These are phyloP conservation scores for Kluyveromyces starmeri DNA, from an alignment of 805 yeast genomes.

Conservation along the genomic window DNA sequence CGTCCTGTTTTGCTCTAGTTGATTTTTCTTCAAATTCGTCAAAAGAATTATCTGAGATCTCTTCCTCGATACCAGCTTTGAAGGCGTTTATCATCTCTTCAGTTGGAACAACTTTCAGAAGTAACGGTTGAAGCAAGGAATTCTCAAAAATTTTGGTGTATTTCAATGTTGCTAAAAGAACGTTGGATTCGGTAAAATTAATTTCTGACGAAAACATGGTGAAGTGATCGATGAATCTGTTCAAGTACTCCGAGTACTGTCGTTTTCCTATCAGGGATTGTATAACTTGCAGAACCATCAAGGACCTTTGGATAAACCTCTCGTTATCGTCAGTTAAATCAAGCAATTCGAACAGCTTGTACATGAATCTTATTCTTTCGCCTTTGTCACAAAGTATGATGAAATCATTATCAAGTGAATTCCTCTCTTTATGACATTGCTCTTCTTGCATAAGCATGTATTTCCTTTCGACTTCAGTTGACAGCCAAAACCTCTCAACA, in stretches of 20 bases:
- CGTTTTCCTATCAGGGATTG: neutral
- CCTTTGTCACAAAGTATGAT: neutral
- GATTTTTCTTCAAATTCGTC: too few relatives aligned
- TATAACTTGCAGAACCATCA: neutral
- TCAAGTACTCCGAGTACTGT: neutral
- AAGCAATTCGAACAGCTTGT: constrained; percentile 6
- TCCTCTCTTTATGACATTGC: constrained; percentile 12
- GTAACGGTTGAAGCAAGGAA: neutral
- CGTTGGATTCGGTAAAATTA: neutral
- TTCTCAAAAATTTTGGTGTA: neutral
- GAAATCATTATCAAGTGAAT: neutral
- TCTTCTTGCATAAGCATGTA: constrained; percentile 12
- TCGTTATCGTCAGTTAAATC: constrained; percentile 1
- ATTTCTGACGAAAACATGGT: neutral
- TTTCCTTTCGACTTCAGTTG: too few relatives aligned
- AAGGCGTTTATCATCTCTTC: neutral
- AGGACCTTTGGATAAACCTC: neutral
- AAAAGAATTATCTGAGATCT: too few relatives aligned
- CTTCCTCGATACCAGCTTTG: neutral
- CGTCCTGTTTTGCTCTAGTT: too few relatives aligned
- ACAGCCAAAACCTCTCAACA: too few relatives aligned
- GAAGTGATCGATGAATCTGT: neutral
- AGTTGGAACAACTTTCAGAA: neutral
- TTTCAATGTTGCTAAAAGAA: neutral
- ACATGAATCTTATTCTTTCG: constrained; percentile 4